phyloP scores from a whole-genome alignment of 441 rosid genomes.

The Pelargonium citronellum region DNA sequence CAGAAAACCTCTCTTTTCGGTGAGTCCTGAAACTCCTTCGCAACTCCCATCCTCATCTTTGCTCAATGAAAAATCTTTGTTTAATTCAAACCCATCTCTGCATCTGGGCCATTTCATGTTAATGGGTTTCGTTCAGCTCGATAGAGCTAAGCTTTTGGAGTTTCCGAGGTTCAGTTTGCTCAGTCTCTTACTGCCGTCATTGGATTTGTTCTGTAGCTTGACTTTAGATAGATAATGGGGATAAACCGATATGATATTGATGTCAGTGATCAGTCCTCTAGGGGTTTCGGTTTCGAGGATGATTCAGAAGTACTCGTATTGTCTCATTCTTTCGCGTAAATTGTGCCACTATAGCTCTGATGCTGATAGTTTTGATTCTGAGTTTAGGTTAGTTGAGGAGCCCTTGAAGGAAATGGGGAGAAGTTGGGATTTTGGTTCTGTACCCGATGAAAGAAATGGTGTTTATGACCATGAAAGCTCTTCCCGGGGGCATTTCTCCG shows the following conservation, averaged over 20 bases:
- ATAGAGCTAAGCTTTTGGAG: not conserved
- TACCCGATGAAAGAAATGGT: slow-evolving; percentile 22
- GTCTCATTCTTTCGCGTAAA: slow-evolving; percentile 33
- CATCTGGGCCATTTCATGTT: slow-evolving; percentile 20
- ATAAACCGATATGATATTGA: slow-evolving; percentile 14
- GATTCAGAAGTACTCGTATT: slow-evolving; percentile 34
- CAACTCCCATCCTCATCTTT: not conserved
- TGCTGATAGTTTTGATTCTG: slow-evolving; percentile 31
- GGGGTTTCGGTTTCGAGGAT: slow-evolving; percentile 36
- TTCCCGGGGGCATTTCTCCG: slow-evolving; percentile 17
- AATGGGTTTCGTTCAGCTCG: slow-evolving; percentile 33
- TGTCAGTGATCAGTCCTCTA: slow-evolving; percentile 43
- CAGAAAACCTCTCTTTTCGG: slow-evolving; percentile 15
- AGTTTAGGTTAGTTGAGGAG: slow-evolving; percentile 47
- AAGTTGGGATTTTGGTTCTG: slow-evolving; percentile 29
- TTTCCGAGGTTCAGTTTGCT: slow-evolving; percentile 11
- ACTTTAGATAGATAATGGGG: slow-evolving; percentile 35
- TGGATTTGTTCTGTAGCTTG: slow-evolving; percentile 20
- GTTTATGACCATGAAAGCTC: slow-evolving; percentile 18
- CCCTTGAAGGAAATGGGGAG: slow-evolving; percentile 43
- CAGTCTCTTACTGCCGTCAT: slow-evolving; percentile 19
- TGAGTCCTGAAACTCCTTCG: slow-evolving; percentile 1
- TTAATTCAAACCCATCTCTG: not conserved
- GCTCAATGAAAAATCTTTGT: not conserved
- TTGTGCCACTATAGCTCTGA: slow-evolving; percentile 34